Evolutionary conservation across 116 monocot genomes (phyloP), one percentile per base, ranked within the genome.

Genomic region (Phalaenopsis hybrid): DNA sequence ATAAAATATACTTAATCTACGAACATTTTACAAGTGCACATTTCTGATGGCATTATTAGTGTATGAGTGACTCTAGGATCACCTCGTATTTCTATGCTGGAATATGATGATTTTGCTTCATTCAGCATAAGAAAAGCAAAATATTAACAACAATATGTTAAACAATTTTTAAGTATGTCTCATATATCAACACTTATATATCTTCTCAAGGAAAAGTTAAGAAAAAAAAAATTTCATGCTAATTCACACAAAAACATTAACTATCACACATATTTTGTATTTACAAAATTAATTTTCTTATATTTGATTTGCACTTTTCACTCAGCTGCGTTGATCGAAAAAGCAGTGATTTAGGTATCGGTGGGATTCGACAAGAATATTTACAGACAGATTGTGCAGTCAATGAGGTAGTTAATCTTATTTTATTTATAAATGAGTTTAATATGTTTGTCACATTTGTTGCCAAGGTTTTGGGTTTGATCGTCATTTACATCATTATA

Each of bases 381-480:
- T 77, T 96, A 41, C 96, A 96, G 48, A 94, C 94, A 82, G 94
- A 96, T 83, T 96, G 96, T 87, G 94, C 94, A 82, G 91, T 96
- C 48, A 94, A 96, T 79, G 79, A 91, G 92, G 96, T 78, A 80
- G 82, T 33, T 9, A 79, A n/a, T 44, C 68, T 80, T 31, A 20
- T 79, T 80, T 18, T 63, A 8, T 13, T 34, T 79, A 37, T 44
- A 28, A 25, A 33, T 37, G 51, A 33, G 11, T 43, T 50, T 55
- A 4, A 6, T 8, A 45, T 45, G 8, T 45, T 75, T 75, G 15
- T 72, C 72, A 37, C 6, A 21, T 65, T 65, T 65, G 55, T 55
- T 55, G 55, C 16, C 15, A 55, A 55, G 55, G 16, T 55, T 55
- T 55, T 55, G 55, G 17, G 15, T 15, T 55, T 16, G 55, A 55